A percentile compares a stretch with the other conserved stretches of the same genome.
phyloP scores from a whole-genome alignment of 192 early-diverging fungal genomes.

The Umbelopsis ramanniana region DNA sequence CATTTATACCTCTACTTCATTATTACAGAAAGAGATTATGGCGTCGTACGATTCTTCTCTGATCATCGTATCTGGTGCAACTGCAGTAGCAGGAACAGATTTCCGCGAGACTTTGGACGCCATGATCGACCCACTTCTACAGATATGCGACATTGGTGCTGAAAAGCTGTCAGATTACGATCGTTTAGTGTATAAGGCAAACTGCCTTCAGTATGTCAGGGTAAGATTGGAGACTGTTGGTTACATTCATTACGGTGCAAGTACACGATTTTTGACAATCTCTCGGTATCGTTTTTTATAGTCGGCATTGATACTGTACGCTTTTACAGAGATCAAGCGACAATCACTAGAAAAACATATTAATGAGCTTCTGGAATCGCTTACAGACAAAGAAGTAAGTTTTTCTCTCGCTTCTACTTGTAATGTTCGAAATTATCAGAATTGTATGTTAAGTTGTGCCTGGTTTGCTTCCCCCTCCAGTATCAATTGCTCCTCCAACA shows the following conservation, averaged over 20 bases:
- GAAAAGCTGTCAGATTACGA: constrained; percentile 58
- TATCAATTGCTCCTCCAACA: constrained; percentile 62
- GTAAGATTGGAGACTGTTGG: constrained; percentile 42
- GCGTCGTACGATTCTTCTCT: constrained; percentile 78
- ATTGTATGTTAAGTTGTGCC: not conserved
- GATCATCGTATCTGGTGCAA: constrained; percentile 48
- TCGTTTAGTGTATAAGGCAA: constrained; percentile 73
- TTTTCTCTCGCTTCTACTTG: no score
- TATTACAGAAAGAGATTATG: constrained; percentile 73
- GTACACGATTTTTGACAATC: not conserved
- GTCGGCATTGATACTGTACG: constrained; percentile 66
- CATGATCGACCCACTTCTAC: constrained; percentile 73
- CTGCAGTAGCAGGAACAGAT: constrained; percentile 49
- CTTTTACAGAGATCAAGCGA: constrained; percentile 64
- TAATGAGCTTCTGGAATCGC: constrained; percentile 60
- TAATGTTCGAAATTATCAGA: no score
- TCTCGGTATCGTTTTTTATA: constrained; percentile 27
- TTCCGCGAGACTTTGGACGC: constrained; percentile 71
- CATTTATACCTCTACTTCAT: not conserved
- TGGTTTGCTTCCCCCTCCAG: constrained; percentile 38
- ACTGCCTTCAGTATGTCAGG: constrained; percentile 76
- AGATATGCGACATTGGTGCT: constrained; percentile 68
- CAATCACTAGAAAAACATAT: constrained; percentile 63
- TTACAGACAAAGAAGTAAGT: constrained; percentile 70
- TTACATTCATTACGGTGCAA: not conserved